Conservation (phyloP, 305 asterid species). For the Salvia sclarea region DNA sequence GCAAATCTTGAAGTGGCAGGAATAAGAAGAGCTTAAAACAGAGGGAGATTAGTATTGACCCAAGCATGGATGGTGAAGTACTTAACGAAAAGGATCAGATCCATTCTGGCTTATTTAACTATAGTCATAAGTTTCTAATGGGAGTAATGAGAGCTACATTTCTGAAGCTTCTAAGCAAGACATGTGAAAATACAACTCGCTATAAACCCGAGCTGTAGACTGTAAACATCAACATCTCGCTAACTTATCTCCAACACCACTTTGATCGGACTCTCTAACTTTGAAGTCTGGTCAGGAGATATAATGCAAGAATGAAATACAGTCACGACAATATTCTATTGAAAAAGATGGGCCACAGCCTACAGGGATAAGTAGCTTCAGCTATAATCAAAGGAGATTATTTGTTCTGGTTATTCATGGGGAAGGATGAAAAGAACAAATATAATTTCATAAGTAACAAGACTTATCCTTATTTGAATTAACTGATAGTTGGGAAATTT, state of each 20-base stretch:
- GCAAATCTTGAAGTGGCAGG: background rate
- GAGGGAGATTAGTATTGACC: background rate
- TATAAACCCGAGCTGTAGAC: too few relatives aligned
- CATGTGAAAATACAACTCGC: background rate
- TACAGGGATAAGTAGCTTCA: background rate
- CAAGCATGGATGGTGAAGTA: background rate
- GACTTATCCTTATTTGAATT: background rate
- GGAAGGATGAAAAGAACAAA: background rate
- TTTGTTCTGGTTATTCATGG: background rate
- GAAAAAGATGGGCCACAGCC: background rate
- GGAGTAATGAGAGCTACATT: too few relatives aligned
- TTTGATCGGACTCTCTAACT: background rate
- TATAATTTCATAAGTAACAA: background rate
- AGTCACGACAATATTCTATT: background rate
- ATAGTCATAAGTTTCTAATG: background rate
- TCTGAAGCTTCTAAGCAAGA: background rate
- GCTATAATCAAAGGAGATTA: background rate
- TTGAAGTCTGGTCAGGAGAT: background rate
- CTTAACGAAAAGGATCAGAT: background rate
- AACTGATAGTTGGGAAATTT: background rate
- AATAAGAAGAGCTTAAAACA: background rate
- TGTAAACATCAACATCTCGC: too few relatives aligned
- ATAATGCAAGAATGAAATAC: background rate
- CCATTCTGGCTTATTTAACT: background rate
- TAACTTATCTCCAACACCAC: background rate